Evolutionary conservation across 768 basidiomycete species (phyloP).

Genomic region (Psilocybe azurescens): DNA sequence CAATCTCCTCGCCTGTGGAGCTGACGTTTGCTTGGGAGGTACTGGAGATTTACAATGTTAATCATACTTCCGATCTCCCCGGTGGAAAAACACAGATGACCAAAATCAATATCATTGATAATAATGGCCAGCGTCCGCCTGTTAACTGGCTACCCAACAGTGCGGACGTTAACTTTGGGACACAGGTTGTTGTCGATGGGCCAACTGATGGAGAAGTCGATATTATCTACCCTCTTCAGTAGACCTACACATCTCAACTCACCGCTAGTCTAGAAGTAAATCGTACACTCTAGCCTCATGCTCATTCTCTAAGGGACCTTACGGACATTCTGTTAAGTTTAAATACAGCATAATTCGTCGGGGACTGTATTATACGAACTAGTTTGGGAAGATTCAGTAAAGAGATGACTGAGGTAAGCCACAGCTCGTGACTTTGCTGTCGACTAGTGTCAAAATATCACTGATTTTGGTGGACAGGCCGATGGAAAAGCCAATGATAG

Average conservation of each 20-base stretch:
- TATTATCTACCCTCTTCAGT: conserved; percentile 10
- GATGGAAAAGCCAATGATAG: too few relatives aligned
- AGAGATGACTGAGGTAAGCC: too few relatives aligned
- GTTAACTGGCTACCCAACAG: conserved; percentile 9
- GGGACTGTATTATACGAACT: too few relatives aligned
- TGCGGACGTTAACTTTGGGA: conserved; percentile 5
- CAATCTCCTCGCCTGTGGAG: conserved; percentile 13
- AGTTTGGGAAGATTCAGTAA: too few relatives aligned
- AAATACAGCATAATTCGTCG: too few relatives aligned
- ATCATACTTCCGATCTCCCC: conserved; percentile 9
- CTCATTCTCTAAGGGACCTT: too few relatives aligned
- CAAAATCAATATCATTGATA: conserved; percentile 14
- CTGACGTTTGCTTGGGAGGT: conserved; percentile 18
- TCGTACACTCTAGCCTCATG: too few relatives aligned
- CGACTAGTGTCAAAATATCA: too few relatives aligned
- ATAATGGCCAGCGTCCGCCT: conserved; percentile 10
- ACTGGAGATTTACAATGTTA: conserved; percentile 19
- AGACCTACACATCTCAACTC: background rate
- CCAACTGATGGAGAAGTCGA: conserved; percentile 4
- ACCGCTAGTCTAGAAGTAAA: too few relatives aligned
- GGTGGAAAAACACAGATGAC: conserved; percentile 15
- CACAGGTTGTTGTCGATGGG: conserved; percentile 9
- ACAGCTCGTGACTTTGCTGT: too few relatives aligned
- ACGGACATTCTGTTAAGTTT: too few relatives aligned
- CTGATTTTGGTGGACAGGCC: too few relatives aligned